A percentile compares a stretch with the other conserved stretches of the same genome.
Evolutionary conservation across 2,329 filamentous ascomycete genomes (phyloP).

Genomic region (Monosporascus sp.): DNA sequence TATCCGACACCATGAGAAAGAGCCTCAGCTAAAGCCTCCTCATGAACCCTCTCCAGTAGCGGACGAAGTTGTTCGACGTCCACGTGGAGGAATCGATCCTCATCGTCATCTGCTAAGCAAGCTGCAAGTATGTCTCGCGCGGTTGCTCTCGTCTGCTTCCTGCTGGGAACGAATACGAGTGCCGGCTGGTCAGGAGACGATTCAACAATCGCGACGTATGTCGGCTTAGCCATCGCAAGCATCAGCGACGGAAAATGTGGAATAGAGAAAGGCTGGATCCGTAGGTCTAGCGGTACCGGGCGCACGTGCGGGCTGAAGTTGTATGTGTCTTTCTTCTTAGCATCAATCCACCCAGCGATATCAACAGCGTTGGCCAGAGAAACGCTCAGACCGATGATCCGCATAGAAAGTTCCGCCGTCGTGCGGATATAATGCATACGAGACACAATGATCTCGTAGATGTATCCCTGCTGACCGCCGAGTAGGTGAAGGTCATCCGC

Average conservation of each 20-base stretch:
- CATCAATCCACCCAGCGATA: constrained; percentile 95
- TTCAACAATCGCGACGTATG: constrained; percentile 82
- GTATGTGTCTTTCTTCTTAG: constrained; percentile 96
- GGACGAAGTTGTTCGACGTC: constrained; percentile 76
- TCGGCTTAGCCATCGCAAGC: constrained; percentile 96
- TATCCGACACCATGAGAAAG: constrained; percentile 93
- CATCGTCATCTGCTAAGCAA: constrained; percentile 81
- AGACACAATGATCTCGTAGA: constrained; percentile 96
- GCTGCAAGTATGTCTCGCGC: constrained; percentile 84
- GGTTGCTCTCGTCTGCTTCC: constrained; percentile 87
- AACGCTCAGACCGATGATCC: constrained; percentile 85
- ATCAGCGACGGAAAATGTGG: constrained; percentile 97
- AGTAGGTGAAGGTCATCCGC: constrained; percentile 94
- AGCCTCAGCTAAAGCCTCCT: constrained; percentile 81
- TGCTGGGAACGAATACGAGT: constrained; percentile 84
- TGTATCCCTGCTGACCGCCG: constrained; percentile 77
- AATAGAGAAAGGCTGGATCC: constrained; percentile 92
- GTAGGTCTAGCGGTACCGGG: constrained; percentile 83
- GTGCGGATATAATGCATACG: constrained; percentile 94
- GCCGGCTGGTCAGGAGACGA: constrained; percentile 85
- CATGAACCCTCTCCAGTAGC: constrained; percentile 76
- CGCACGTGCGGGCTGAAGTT: constrained; percentile 95
- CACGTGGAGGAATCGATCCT: constrained; percentile 88
- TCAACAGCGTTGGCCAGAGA: constrained; percentile 90
- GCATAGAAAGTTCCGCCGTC: constrained; percentile 77